A percentile compares a stretch with the other conserved stretches of the same genome.
phyloP scores from a whole-genome alignment of 1,139 yeast species.

The Saccharomycopsis hybrid region DNA sequence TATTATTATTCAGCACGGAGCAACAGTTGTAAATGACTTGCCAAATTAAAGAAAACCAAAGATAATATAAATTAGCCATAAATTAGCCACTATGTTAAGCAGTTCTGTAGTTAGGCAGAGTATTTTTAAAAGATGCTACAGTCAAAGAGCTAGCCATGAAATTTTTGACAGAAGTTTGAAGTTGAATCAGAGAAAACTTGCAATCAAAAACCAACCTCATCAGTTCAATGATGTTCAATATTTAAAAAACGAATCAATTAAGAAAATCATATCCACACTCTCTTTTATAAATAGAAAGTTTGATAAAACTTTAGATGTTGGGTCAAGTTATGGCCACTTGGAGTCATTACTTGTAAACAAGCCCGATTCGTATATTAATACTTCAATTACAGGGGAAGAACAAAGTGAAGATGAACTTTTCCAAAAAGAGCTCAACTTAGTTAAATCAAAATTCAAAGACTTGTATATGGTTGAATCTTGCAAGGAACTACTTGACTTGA shows the following conservation, averaged over 20 bases:
- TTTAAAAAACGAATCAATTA: slow-evolving; percentile 67
- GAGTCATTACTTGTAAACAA: slow-evolving; percentile 28
- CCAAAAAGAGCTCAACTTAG: slow-evolving; percentile 46
- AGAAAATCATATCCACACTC: slow-evolving; percentile 65
- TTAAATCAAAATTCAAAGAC: slow-evolving; percentile 47
- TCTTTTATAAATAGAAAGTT: slow-evolving; percentile 67
- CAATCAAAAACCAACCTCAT: slow-evolving; percentile 40
- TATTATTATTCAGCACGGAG: too few relatives aligned
- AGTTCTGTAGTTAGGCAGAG: not conserved
- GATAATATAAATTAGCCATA: too few relatives aligned
- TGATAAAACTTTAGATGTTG: slow-evolving; percentile 58
- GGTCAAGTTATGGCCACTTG: slow-evolving; percentile 65
- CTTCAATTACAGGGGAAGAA: slow-evolving; percentile 23
- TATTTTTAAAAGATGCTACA: slow-evolving; percentile 10
- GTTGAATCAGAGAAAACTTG: slow-evolving; percentile 47
- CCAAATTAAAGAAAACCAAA: too few relatives aligned
- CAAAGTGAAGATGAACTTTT: slow-evolving; percentile 29
- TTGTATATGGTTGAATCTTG: slow-evolving; percentile 68
- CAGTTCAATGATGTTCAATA: slow-evolving; percentile 63
- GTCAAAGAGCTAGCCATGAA: slow-evolving; percentile 28
- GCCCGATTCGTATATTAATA: slow-evolving; percentile 1
- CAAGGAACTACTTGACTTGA: slow-evolving; percentile 42
- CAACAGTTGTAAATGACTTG: too few relatives aligned
- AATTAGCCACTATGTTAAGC: too few relatives aligned
- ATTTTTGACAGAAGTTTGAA: slow-evolving; percentile 68